Evolutionary conservation across 805 yeast genomes (phyloP).

Genomic region (Hyphopichia homilentoma): DNA sequence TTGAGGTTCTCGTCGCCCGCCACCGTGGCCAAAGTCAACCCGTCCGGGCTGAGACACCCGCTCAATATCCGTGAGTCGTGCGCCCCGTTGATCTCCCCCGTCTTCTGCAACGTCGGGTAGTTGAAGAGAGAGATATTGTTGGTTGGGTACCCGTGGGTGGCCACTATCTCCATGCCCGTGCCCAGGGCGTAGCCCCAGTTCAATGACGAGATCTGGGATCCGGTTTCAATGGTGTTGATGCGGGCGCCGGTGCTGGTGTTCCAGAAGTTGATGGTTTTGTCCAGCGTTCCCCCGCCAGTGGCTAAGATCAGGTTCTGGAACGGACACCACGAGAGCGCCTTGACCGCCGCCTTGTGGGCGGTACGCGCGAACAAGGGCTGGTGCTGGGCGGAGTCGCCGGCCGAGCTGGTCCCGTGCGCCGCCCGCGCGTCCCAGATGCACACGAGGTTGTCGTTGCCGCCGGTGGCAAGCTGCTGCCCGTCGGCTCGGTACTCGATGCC

Average conservation of each 20-base stretch:
- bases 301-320: conserved; percentile 77
- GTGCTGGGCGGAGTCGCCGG: conserved; percentile 5
- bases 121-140: conserved; percentile 81
- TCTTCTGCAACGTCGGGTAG: conserved; percentile 80
- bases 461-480: conserved; percentile 82
- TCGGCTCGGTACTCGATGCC: conserved; percentile 84
- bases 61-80: conserved; percentile 86
- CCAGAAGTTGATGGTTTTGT: conserved; percentile 90
- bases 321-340: conserved; percentile 95
- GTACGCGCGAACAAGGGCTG: conserved; percentile 71
- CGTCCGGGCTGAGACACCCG: conserved; percentile 87
- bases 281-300: conserved; percentile 96
- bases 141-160: conserved; percentile 91
- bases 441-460: conserved; percentile 92
- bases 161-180: conserved; percentile 78
- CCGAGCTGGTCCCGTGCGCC: conserved; percentile 24
- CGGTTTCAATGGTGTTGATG: conserved; percentile 82
- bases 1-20: conserved; percentile 96
- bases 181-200: conserved; percentile 83
- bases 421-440: conserved; percentile 87
- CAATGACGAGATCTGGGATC: conserved; percentile 90
- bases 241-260: conserved; percentile 87
- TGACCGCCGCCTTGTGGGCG: conserved; percentile 89
- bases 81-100: conserved; percentile 81
- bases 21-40: conserved; percentile 84